phyloP scores from a whole-genome alignment of 371 early-diverging fungal species.

The Mortierella sp. region DNA sequence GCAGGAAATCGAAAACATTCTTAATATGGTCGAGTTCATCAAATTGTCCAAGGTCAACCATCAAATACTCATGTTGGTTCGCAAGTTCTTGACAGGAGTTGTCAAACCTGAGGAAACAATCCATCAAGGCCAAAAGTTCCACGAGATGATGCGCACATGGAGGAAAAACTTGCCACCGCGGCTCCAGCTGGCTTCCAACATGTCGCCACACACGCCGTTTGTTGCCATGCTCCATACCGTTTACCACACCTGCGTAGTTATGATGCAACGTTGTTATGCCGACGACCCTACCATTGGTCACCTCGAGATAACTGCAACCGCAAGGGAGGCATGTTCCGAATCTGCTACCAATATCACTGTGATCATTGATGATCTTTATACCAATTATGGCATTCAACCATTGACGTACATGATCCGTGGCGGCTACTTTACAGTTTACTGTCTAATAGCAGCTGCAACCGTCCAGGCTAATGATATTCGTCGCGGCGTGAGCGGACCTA shows the following conservation, averaged over 20 bases:
- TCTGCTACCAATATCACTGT: conserved; percentile 66
- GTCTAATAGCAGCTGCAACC: conserved; percentile 56
- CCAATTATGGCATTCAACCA: conserved; percentile 49
- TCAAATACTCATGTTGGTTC: conserved; percentile 38
- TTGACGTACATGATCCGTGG: conserved; percentile 58
- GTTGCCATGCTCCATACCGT: conserved; percentile 63
- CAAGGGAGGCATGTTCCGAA: conserved; percentile 62
- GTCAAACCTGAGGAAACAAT: conserved; percentile 44
- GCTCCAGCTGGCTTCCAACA: conserved; percentile 47
- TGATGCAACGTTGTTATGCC: conserved; percentile 68
- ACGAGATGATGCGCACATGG: conserved; percentile 28
- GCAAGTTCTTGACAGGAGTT: conserved; percentile 47
- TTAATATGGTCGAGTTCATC: conserved; percentile 48
- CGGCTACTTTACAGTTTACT: conserved; percentile 58
- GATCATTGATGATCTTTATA: conserved; percentile 58
- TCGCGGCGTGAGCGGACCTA: conserved; percentile 38
- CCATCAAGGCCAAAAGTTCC: conserved; percentile 24
- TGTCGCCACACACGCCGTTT: conserved; percentile 49
- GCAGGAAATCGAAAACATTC: conserved; percentile 49
- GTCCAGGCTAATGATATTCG: conserved; percentile 52
- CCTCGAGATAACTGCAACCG: conserved; percentile 46
- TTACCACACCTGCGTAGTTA: conserved; percentile 62
- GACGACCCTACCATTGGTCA: conserved; percentile 35
- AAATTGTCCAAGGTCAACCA: conserved; percentile 52
- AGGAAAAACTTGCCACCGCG: conserved; percentile 35